Base-by-base conservation (phyloP, 345 rosid species). In the Isatis tinctoria region DNA sequence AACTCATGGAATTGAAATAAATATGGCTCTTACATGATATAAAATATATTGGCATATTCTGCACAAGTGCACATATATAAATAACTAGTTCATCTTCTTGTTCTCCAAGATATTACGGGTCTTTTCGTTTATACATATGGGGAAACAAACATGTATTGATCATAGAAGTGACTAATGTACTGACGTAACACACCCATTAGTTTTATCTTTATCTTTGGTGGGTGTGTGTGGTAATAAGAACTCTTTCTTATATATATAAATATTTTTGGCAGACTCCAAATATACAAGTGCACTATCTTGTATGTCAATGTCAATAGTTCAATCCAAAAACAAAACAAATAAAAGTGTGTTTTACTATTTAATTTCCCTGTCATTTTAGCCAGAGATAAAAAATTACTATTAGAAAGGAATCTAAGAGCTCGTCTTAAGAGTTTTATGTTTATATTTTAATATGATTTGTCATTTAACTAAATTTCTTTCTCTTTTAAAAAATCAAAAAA, bases 111-210 rank as follows among this genome's bases (percentile, higher is more conserved):
- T 47, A 53, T 41, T 18, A 32, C 6, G 36, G 70, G 64, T 24
- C 17, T 43, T 43, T 53, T 63, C 70, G 18, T 64, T 32, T 2
- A 65, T 65, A 33, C 59, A 65, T 27, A 65, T 26, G 41, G 57
- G 57, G 70, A 26, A 73, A 16, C 56, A 64, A 24, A 28, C 48
- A 73, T 54, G 65, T 44, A 54, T n/a, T 28, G 63, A 52, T 44
- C 17, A 64, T 22, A 57, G 43, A 66, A 70, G 75, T 65, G 74
- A 79, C 79, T 73, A 85, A 88, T 84, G 61, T 71, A 79, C 76
- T 51, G 85, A 72, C 66, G 79, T 76, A 76, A 73, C 83, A 37
- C 79, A 69, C 79, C 74, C 79, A 60, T 75, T 75, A 68, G 24
- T 59, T 67, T 51, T 75, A 63, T 61, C 74, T 68, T 26, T 51